A percentile compares a stretch with the other conserved stretches of the same genome.
Conservation (phyloP, 305 asterid species). For the Solanum hybrid region DNA sequence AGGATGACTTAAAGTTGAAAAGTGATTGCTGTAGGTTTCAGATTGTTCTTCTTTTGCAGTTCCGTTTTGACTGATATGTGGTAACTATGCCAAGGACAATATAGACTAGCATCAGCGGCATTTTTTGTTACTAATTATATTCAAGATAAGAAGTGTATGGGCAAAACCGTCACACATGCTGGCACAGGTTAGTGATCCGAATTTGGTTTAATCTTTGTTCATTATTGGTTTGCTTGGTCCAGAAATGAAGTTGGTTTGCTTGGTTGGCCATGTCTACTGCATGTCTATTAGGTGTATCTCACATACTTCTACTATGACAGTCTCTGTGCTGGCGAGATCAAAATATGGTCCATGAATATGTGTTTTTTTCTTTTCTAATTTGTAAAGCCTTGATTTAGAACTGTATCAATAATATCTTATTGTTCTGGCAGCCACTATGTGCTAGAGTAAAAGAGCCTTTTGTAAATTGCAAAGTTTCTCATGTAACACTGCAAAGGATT, state of each 20-base stretch:
- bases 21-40: not conserved
- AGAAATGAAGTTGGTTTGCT: not conserved
- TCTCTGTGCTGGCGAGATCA: not conserved
- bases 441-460: not conserved
- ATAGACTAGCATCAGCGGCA: not conserved
- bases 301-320: not conserved
- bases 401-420: not conserved
- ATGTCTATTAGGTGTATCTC: not conserved
- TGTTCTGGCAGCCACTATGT: not conserved
- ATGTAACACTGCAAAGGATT: not conserved
- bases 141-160: not conserved
- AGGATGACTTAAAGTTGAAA: not conserved
- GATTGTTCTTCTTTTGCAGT: not conserved
- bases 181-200: not conserved
- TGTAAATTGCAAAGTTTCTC: not conserved
- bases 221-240: not conserved
- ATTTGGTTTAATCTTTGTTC: not conserved
- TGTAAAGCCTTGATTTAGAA: not conserved
- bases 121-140: not conserved
- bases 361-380: not conserved
- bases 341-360: not conserved
- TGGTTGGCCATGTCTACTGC: not conserved
- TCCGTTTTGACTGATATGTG: not conserved
- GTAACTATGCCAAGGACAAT: not conserved
- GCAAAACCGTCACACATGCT: not conserved